Base-by-base conservation (phyloP, 257 asterid species). In the Ballota nigra region DNA sequence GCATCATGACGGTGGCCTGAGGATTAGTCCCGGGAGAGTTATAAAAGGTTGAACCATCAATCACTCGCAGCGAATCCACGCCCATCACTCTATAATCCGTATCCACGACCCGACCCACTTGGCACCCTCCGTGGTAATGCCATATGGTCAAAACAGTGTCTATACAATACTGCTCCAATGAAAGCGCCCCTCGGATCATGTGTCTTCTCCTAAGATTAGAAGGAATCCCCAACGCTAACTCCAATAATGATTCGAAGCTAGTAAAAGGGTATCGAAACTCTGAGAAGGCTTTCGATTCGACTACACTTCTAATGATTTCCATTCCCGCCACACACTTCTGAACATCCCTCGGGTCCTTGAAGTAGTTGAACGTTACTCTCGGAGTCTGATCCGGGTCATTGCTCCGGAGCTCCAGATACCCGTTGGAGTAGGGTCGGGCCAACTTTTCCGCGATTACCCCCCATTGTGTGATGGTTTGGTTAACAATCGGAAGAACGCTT, bases 91-190 rank as follows among this genome's bases (percentile, higher is more conserved):
- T 81, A 28, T 86, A 86, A 19, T 93, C 74, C 0, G 31, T 75
- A 76, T 91, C 96, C 6, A 93, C 94, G 5, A 93, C 98, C 24
- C 70, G 70, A 23, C 75, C 76, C 53, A 90, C 87, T 49, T 83
- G 96, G 75, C 97, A 93, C 5, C 98, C 98, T 3, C 98, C 98
- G 36, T 93, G 98, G 52, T 85, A 91, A 74, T 93, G 98, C 96
- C 97, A 93, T 19, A 93, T 85, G 6, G 96, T 86, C 84, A 83
- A 75, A 33, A 91, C 96, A 0, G 94, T 85, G 75, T 91, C 97
- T 5, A 43, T 70, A 49, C 98, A 93, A 18, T 71, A 89, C 45
- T 86, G 94, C 78, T 89, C 91, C 85, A 76, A 22, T 0, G 90
- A 19, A 47, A 15, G 8, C n/a, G 0, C 55, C 83, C 69, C 12